Conservation (phyloP, 306 rosid genomes). For the Cucumis sativus region DNA sequence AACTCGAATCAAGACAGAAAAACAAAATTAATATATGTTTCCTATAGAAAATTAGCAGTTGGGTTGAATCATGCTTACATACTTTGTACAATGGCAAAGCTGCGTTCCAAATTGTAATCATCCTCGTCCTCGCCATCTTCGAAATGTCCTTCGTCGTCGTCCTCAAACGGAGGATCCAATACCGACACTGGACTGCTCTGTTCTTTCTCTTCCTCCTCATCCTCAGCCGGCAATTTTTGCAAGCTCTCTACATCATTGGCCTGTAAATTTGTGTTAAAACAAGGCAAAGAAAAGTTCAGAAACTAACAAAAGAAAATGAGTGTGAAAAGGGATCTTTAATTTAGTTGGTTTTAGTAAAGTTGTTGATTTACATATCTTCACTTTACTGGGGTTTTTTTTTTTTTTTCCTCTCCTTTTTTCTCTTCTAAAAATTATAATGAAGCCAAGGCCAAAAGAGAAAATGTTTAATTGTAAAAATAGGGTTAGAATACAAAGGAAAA, state of each 20-base stretch:
- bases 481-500: constrained; percentile 3
- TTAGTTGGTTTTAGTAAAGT: not conserved
- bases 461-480: not conserved
- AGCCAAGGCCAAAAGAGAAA: not conserved
- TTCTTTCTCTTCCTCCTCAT: constrained; percentile 75
- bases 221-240: constrained; percentile 29
- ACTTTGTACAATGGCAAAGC: constrained; percentile 84
- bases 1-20: constrained; percentile 20
- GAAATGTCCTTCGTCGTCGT: constrained; percentile 37
- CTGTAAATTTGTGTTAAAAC: constrained; percentile 13
- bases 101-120: constrained; percentile 54
- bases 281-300: not conserved
- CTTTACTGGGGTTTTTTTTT: not conserved
- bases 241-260: constrained; percentile 26
- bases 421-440: not conserved
- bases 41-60: not conserved
- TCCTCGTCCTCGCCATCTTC: constrained; percentile 27
- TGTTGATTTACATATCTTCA: not conserved
- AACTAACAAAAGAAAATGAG: not conserved
- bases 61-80: constrained; percentile 20
- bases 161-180: constrained; percentile 82
- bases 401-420: not conserved
- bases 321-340: not conserved
- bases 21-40: not conserved
- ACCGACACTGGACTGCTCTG: constrained; percentile 90